Percentiles rank a stretch among this genome's conserved stretches.
Conservation (phyloP, 495 filamentous ascomycete species). For the Aspergillus kassunensis region DNA sequence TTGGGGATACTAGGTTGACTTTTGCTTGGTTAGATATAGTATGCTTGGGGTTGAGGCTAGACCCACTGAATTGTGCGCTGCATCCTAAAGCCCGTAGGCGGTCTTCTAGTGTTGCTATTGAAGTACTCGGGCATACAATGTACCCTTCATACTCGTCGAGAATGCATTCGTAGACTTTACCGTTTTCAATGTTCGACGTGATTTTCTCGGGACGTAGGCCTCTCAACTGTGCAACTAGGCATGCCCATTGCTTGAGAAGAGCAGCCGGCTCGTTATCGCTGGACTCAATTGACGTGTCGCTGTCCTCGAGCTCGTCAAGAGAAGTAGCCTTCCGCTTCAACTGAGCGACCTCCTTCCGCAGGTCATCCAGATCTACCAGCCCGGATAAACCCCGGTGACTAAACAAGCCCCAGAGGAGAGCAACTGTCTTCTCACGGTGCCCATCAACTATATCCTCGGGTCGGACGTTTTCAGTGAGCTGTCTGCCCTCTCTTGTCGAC, state of each 20-base stretch:
- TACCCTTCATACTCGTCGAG: conserved; percentile 55
- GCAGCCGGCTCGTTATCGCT: conserved; percentile 25
- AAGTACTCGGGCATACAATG: conserved; percentile 8
- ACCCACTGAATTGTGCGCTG: conserved; percentile 46
- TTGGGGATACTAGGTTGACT: conserved; percentile 32
- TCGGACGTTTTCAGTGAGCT: conserved; percentile 35
- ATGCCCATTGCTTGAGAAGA: conserved; percentile 55
- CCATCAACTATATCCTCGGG: conserved; percentile 65
- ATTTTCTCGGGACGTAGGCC: conserved; percentile 50
- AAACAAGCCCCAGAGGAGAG: conserved; percentile 59
- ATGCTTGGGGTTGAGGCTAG: too few relatives aligned
- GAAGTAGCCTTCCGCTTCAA: conserved; percentile 30
- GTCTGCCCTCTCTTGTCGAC: conserved; percentile 31
- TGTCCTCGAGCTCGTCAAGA: conserved; percentile 16
- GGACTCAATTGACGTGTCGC: conserved; percentile 12
- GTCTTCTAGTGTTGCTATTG: conserved; percentile 16
- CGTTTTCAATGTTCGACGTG: conserved; percentile 58
- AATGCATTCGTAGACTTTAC: conserved; percentile 52
- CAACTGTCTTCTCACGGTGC: conserved; percentile 62
- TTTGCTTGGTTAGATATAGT: background rate
- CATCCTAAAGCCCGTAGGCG: conserved; percentile 35
- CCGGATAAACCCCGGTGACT: conserved; percentile 51
- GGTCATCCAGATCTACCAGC: conserved; percentile 53
- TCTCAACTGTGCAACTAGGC: conserved; percentile 42
- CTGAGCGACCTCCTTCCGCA: conserved; percentile 48